Evolutionary conservation across 1,139 yeast species (phyloP), one percentile per base, ranked within the genome.

Genomic region (Meyerozyma guilliermondii): DNA sequence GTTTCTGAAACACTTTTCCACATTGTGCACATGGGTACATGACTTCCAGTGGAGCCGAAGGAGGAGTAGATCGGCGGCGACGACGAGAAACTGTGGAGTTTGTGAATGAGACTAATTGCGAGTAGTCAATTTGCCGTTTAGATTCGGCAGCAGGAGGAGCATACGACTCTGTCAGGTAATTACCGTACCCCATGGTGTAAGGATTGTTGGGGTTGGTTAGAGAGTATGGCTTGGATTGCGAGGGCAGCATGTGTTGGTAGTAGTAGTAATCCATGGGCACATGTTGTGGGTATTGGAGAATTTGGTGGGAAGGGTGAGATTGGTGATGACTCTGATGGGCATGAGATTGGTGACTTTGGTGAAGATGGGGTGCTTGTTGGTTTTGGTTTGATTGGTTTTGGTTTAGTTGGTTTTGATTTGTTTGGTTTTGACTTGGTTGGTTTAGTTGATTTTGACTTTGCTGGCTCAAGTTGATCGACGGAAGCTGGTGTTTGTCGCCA

Each of bases 1-100:
- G 78, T 50, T 76, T 75, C 46, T 67, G 72, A 54, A 78, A 78
- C 5, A 66, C 65, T 53, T 77, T 78, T 7, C 66, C 70, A 54
- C 83, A 78, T 13, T 64, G 58, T 9, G 63, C 59, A 52, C 83
- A 78, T 2, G 71, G 67, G 51, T 65, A 74, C 4, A 53, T 34
- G 22, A 14, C 7, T 2, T 33, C 31, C 14, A 13, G 9, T 34
- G 24, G n/a, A 24, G 13, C 11, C 13, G 24, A 30, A 7, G 37
- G 35, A 5, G 23, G 27, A 13, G 37, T 18, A 14, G 46, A 40
- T 43, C 68, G 58, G 43, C 73, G 54, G 42, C 66, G 61, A 11
- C 74, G 48, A 47, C 66, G 66, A 26, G 66, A 54, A 30, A 65
- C 56, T 0, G 74, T 71, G 11, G 68, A 62, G 24, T 62, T 60